Conservation (phyloP, 2,329 filamentous ascomycete genomes). For the Exophiala sp. region DNA sequence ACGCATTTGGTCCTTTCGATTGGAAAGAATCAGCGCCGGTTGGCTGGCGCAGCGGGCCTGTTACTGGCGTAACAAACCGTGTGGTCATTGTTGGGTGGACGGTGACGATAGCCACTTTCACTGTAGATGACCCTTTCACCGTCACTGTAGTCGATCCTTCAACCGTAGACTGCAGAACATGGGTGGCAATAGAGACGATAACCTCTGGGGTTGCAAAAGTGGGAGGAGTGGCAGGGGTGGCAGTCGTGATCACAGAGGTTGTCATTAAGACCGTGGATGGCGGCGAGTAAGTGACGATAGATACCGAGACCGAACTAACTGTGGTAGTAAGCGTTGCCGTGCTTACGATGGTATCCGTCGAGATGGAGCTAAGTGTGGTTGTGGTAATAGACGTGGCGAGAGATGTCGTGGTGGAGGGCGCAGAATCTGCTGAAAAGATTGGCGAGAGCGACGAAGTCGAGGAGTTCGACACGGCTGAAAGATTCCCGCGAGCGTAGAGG, state of each 20-base stretch:
- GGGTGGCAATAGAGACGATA: neutral
- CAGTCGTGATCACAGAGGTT: conserved; percentile 4
- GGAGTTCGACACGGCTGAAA: neutral
- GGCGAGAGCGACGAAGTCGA: neutral
- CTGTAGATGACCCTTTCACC: neutral
- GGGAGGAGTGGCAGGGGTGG: neutral
- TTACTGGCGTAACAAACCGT: neutral
- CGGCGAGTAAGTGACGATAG: conserved; percentile 7
- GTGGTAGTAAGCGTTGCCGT: neutral
- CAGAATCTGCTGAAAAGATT: neutral
- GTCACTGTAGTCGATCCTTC: neutral
- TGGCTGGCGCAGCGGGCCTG: neutral
- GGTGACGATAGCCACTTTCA: neutral
- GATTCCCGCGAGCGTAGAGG: neutral
- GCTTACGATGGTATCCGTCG: neutral
- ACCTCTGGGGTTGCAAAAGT: neutral
- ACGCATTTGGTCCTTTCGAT: neutral
- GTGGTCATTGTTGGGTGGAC: neutral
- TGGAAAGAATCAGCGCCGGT: neutral
- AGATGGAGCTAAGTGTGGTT: conserved; percentile 1
- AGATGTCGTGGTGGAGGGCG: neutral
- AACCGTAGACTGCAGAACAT: neutral
- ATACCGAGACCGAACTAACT: conserved; percentile 5
- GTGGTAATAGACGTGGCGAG: conserved; percentile 1
- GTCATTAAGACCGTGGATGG: neutral